These are phyloP conservation scores for Coemansia guatemalensis DNA, from an alignment of 192 early-diverging fungal species.

Conservation along the genomic window DNA sequence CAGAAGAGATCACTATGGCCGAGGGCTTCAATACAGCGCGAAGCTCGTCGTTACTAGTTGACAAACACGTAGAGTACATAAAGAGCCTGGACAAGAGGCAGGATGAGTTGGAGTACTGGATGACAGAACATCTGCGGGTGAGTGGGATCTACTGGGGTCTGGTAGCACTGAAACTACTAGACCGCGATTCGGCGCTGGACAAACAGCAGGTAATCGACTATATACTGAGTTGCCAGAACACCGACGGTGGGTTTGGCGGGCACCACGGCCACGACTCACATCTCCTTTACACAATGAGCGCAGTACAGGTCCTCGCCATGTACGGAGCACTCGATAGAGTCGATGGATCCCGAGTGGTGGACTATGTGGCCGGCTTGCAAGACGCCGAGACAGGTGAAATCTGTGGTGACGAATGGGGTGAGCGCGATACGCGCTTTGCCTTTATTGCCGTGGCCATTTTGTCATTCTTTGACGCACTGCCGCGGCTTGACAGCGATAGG, in stretches of 20 bases:
- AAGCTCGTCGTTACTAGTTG: slow-evolving; percentile 16
- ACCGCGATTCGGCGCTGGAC: slow-evolving; percentile 62
- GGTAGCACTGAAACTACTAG: slow-evolving; percentile 76
- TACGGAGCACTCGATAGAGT: slow-evolving; percentile 79
- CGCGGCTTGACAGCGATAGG: slow-evolving; percentile 64
- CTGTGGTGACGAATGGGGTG: slow-evolving; percentile 89
- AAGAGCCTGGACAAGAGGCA: slow-evolving; percentile 76
- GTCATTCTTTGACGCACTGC: slow-evolving; percentile 71
- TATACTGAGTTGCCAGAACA: slow-evolving; percentile 71
- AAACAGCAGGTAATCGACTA: slow-evolving; percentile 76
- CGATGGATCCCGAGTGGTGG: slow-evolving; percentile 61
- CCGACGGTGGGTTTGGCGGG: slow-evolving; percentile 90
- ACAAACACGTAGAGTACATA: slow-evolving; percentile 73
- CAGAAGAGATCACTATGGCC: not conserved
- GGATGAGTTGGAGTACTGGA: slow-evolving; percentile 91
- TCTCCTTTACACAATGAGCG: slow-evolving; percentile 86
- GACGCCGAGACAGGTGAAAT: slow-evolving; percentile 73
- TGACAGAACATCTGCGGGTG: slow-evolving; percentile 85
- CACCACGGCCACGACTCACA: slow-evolving; percentile 86
- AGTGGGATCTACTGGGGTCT: slow-evolving; percentile 96
- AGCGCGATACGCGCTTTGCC: slow-evolving; percentile 91
- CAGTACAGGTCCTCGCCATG: slow-evolving; percentile 84
- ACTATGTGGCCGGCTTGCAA: slow-evolving; percentile 68
- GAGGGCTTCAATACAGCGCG: not conserved
- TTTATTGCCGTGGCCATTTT: slow-evolving; percentile 81